phyloP scores from a whole-genome alignment of 2,329 filamentous ascomycete genomes.

The Apiospora arundinis region DNA sequence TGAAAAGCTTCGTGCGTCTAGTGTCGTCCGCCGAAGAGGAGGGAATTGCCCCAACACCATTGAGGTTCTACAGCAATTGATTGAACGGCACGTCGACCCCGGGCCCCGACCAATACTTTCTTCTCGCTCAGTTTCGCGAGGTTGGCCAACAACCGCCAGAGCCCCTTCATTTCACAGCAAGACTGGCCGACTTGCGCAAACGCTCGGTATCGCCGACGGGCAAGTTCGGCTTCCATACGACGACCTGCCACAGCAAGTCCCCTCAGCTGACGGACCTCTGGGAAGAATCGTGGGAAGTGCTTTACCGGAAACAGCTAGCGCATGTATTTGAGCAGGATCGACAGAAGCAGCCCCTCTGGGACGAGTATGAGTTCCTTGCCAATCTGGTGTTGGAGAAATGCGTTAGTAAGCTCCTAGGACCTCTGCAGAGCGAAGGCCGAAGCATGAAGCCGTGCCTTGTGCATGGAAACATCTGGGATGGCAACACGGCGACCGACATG shows the following conservation, averaged over 20 bases:
- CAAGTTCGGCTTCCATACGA: constrained; percentile 39
- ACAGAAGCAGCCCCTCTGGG: not conserved
- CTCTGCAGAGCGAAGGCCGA: constrained; percentile 39
- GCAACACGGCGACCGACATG: constrained; percentile 38
- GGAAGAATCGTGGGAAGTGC: constrained; percentile 32
- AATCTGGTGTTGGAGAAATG: constrained; percentile 30
- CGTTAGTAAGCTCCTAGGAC: constrained; percentile 36
- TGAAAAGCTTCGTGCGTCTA: not conserved
- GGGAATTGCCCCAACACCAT: not conserved
- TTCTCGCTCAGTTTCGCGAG: constrained; percentile 29
- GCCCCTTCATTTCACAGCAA: constrained; percentile 26
- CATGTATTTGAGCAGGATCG: constrained; percentile 23
- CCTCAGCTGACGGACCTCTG: constrained; percentile 29
- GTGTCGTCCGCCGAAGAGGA: not conserved
- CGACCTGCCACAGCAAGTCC: constrained; percentile 29
- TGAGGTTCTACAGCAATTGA: not conserved
- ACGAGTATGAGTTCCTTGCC: constrained; percentile 32
- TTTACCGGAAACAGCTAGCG: constrained; percentile 31
- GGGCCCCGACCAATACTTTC: constrained; percentile 29
- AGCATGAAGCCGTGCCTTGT: constrained; percentile 40
- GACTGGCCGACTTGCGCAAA: constrained; percentile 34
- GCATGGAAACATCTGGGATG: constrained; percentile 44
- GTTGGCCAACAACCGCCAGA: constrained; percentile 31
- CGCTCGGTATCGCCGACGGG: constrained; percentile 33
- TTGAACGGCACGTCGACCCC: not conserved